A percentile compares a stretch with the other conserved stretches of the same genome.
Conservation (phyloP, 2,329 filamentous ascomycete species). For the Xylaria hypoxylon region DNA sequence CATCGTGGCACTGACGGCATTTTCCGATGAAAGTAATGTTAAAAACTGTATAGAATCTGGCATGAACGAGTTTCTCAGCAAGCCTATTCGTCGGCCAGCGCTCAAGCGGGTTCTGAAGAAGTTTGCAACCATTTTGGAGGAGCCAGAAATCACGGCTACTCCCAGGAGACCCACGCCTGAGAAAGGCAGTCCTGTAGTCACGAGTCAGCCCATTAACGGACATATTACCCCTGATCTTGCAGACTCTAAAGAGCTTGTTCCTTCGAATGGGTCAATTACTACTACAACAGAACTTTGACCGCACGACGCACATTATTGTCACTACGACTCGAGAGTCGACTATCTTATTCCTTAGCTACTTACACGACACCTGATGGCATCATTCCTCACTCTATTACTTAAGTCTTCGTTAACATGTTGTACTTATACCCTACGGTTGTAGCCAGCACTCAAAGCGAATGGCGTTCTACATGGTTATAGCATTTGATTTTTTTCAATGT, state of each 20-base stretch:
- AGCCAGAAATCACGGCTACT: constrained; percentile 61
- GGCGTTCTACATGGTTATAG: constrained; percentile 27
- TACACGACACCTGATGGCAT: constrained; percentile 8
- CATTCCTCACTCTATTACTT: not conserved
- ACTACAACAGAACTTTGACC: constrained; percentile 15
- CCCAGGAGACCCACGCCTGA: constrained; percentile 49
- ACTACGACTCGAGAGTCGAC: constrained; percentile 5
- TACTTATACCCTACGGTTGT: constrained; percentile 21
- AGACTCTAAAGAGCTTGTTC: constrained; percentile 26
- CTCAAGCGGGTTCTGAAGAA: constrained; percentile 88
- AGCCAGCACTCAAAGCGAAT: constrained; percentile 19
- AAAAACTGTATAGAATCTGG: constrained; percentile 88
- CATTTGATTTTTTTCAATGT: constrained; percentile 18
- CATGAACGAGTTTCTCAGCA: constrained; percentile 89
- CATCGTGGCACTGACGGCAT: constrained; percentile 91
- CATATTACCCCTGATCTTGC: constrained; percentile 2
- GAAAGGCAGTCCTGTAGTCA: constrained; percentile 32
- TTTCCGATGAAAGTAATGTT: constrained; percentile 89
- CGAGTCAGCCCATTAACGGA: constrained; percentile 37
- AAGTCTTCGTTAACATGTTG: constrained; percentile 16
- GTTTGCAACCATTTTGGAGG: constrained; percentile 83
- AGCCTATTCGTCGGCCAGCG: constrained; percentile 82
- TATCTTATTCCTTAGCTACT: not conserved
- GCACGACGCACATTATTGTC: not conserved
- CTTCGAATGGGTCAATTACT: constrained; percentile 34